Base-by-base conservation (phyloP, 116 monocot species). In the Thalassia testudinum region DNA sequence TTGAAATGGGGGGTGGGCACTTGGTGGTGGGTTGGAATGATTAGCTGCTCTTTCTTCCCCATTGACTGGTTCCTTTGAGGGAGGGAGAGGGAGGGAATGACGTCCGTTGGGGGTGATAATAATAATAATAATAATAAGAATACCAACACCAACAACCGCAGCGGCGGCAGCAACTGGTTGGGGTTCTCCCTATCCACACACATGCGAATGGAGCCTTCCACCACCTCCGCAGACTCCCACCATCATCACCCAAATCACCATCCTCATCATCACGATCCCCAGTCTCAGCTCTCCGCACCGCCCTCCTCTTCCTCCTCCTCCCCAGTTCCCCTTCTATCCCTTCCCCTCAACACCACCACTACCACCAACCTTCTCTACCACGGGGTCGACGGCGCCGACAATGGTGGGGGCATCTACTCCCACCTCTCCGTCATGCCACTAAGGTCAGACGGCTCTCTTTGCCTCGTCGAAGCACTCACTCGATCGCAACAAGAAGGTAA, bases 181-280 rank as follows among this genome's bases (percentile, higher is more conserved):
- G 85, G 85, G 17, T 97, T 88, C 79, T 88, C 97, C 72, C 85
- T 97, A 63, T 85, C 85, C 27, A 72, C 88, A 57, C 81, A 88
- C 49, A 76, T 88, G 72, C 75, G 49, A 57, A 88, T 85, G 97
- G 89, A 85, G 60, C 61, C 71, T 3, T 50, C 61, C 14, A 14
- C 40, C 4, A 13, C 45, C 15, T 27, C 78, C 56, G 47, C 67
- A 50, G 78, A 75, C 12, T 43, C 76, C 21, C 56, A 65, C 40
- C 47, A 63, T 25, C 69, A 67, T 47, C 76, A 72, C 42, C 45
- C 59, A 44, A 59, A 63, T 63, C 69, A 76, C 54, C 59, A 59
- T 19, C 26, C 59, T 59, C 52, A 51, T 62, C 62, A 62, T 30
- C 82, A 66, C 18, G 8, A 65, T 18, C 79, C 82, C 47, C 72